These are phyloP conservation scores for Botrytis deweyae DNA, from an alignment of 2,329 filamentous ascomycete species.

Conservation along the genomic window DNA sequence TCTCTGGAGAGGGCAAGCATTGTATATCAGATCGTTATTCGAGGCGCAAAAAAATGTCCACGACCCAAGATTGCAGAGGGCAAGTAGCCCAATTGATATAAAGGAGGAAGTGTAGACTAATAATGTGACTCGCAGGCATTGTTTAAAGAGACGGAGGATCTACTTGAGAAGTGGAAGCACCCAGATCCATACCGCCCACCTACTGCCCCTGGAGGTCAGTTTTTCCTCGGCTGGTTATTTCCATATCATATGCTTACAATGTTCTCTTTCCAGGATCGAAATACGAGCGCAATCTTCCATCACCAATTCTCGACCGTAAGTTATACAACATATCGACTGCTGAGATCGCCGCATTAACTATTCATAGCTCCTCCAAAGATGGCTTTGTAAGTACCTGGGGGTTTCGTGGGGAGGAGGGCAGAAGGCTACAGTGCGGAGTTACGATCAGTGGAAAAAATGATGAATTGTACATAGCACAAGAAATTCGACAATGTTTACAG, in stretches of 20 bases:
- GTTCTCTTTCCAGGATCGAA: slow-evolving; percentile 68
- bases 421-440: background rate
- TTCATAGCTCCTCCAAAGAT: slow-evolving; percentile 36
- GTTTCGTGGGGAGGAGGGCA: background rate
- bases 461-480: slow-evolving; percentile 17
- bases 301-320: slow-evolving; percentile 78
- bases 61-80: slow-evolving; percentile 83
- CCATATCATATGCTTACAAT: slow-evolving; percentile 21
- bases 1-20: slow-evolving; percentile 90
- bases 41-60: slow-evolving; percentile 86
- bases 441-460: background rate
- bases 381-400: slow-evolving; percentile 9
- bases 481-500: background rate
- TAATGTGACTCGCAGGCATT: slow-evolving; percentile 59
- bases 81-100: slow-evolving; percentile 21
- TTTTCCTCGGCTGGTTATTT: background rate
- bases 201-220: slow-evolving; percentile 85
- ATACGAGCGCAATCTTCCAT: slow-evolving; percentile 89
- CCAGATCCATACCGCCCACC: slow-evolving; percentile 89
- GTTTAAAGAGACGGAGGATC: slow-evolving; percentile 80
- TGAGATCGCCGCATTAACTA: background rate
- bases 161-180: slow-evolving; percentile 94
- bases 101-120: slow-evolving; percentile 21
- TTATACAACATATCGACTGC: slow-evolving; percentile 34
- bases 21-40: slow-evolving; percentile 94